phyloP scores from a whole-genome alignment of 768 basidiomycete genomes.

The Xanthoconium stramineum region DNA sequence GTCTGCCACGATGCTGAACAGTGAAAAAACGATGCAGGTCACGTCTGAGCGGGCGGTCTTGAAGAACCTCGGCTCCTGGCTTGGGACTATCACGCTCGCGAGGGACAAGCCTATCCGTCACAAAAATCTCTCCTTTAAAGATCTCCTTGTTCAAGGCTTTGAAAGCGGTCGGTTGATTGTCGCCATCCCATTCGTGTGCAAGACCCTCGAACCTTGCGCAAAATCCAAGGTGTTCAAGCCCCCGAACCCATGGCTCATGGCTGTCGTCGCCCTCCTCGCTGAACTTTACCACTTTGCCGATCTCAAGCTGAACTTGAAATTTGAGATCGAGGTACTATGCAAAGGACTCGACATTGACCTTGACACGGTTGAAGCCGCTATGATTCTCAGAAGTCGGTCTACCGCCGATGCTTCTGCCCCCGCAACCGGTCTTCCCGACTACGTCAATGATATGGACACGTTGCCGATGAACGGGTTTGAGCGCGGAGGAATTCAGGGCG shows the following conservation, averaged over 20 bases:
- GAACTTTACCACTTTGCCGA: conserved; percentile 98
- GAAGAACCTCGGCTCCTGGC: conserved; percentile 95
- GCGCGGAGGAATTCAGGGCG: conserved; percentile 43
- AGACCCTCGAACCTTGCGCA: conserved; percentile 86
- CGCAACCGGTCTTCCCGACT: conserved; percentile 70
- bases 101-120: conserved; percentile 90
- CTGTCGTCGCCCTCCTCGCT: conserved; percentile 83
- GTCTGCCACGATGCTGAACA: conserved; percentile 81
- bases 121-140: conserved; percentile 94
- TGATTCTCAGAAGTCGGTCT: conserved; percentile 75
- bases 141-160: conserved; percentile 93
- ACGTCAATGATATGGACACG: conserved; percentile 76
- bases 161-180: conserved; percentile 88
- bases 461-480: conserved; percentile 75
- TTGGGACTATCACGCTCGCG: conserved; percentile 90
- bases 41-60: conserved; percentile 80
- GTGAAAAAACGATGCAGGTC: conserved; percentile 84
- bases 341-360: conserved; percentile 87
- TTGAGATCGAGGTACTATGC: conserved; percentile 97
- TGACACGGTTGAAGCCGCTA: conserved; percentile 79
- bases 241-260: conserved; percentile 99
- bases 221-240: conserved; percentile 91
- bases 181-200: conserved; percentile 97
- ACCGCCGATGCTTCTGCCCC: conserved; percentile 46
- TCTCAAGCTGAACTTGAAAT: conserved; percentile 93